phyloP scores from a whole-genome alignment of 2,329 filamentous ascomycete species.

The Colletotrichum somersetense region DNA sequence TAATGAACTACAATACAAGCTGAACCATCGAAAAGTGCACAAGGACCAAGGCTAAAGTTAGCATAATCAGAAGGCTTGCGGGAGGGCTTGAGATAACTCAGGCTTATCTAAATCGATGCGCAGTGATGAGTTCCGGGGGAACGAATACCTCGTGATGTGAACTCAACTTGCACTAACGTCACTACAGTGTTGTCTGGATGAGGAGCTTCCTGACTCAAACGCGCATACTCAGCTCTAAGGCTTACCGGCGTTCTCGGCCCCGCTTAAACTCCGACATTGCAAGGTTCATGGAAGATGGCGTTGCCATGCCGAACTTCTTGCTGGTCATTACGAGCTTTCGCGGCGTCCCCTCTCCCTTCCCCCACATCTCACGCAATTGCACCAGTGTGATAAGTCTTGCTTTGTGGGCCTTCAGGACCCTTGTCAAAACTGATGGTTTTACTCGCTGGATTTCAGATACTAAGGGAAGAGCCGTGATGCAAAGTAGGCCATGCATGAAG shows the following conservation, averaged over 20 bases:
- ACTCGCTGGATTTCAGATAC: neutral
- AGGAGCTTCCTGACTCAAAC: conserved; percentile 33
- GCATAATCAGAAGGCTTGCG: neutral
- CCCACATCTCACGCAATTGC: neutral
- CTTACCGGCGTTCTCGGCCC: neutral
- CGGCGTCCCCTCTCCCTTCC: conserved; percentile 5
- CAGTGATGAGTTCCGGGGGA: neutral
- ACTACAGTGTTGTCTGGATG: conserved; percentile 6
- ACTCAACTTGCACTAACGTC: conserved; percentile 7
- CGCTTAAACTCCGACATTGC: neutral
- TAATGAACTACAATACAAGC: neutral
- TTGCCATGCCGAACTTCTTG: conserved; percentile 17
- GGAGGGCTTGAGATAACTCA: neutral
- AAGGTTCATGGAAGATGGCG: conserved; percentile 2
- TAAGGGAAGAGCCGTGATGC: neutral
- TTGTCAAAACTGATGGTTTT: neutral
- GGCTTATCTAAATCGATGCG: neutral
- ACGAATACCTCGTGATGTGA: neutral
- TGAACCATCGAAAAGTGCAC: neutral
- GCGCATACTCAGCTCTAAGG: neutral
- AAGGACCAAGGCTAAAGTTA: neutral
- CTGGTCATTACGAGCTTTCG: conserved; percentile 4
- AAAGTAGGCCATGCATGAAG: no score
- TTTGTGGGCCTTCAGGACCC: neutral
- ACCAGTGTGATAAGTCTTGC: conserved; percentile 2